A percentile compares a stretch with the other conserved stretches of the same genome.
Conservation (phyloP, 805 yeast species). For the Debaryomyces prosopidis region DNA sequence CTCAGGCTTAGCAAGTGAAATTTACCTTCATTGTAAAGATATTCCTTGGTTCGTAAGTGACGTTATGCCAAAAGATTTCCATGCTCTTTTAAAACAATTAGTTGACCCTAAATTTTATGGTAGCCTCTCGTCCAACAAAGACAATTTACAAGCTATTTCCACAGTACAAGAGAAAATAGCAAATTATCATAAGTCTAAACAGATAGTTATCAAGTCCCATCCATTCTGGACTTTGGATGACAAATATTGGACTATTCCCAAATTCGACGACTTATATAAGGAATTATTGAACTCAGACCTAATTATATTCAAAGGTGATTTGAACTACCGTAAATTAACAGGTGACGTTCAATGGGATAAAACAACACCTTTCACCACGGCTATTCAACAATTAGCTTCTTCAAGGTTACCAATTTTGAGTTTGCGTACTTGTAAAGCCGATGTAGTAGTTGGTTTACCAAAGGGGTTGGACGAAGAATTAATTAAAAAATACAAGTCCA, state of each 20-base stretch:
- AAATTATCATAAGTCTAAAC: constrained; percentile 17
- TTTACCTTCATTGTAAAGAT: constrained; percentile 83
- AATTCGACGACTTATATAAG: constrained; percentile 62
- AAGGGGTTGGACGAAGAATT: constrained; percentile 73
- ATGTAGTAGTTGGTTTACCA: constrained; percentile 83
- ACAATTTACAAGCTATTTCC: constrained; percentile 21
- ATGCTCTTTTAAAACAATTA: constrained; percentile 57
- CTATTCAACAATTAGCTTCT: constrained; percentile 67
- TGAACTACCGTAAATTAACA: constrained; percentile 91
- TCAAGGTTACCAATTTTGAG: constrained; percentile 68
- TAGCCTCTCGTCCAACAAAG: constrained; percentile 23
- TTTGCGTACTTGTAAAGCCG: constrained; percentile 94
- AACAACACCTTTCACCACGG: constrained; percentile 69
- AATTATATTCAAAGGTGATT: constrained; percentile 89
- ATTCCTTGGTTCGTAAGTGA: constrained; percentile 99
- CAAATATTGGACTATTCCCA: constrained; percentile 74
- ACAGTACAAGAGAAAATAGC: constrained; percentile 21
- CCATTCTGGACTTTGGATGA: constrained; percentile 85
- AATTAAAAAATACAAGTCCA: constrained; percentile 55
- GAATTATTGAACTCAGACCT: constrained; percentile 65
- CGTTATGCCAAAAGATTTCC: constrained; percentile 82
- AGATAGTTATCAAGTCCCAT: constrained; percentile 43
- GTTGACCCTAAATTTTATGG: constrained; percentile 52
- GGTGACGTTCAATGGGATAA: constrained; percentile 90
- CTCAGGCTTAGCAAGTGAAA: constrained; percentile 57